Evolutionary conservation across 345 rosid genomes (phyloP).

Genomic region (Corchorus olitorius): DNA sequence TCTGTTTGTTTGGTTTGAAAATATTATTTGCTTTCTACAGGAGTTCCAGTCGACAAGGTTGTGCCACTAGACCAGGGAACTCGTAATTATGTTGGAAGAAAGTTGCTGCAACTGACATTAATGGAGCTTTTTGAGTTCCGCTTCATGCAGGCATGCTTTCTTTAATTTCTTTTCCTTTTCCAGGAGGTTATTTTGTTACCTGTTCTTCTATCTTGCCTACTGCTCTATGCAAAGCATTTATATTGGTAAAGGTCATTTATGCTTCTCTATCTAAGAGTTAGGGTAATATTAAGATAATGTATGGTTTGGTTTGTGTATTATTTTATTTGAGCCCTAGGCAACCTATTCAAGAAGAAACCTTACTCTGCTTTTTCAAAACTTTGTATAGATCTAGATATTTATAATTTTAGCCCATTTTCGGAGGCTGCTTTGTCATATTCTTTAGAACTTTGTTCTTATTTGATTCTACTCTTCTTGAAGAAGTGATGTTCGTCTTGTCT

Average conservation of each 20-base stretch:
- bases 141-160: conserved; percentile 73
- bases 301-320: not conserved
- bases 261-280: not conserved
- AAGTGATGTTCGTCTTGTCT: conserved; percentile 14
- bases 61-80: conserved; percentile 74
- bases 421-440: not conserved
- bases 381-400: not conserved
- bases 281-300: not conserved
- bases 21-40: conserved; percentile 40
- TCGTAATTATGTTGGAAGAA: conserved; percentile 76
- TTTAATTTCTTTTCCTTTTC: conserved; percentile 12
- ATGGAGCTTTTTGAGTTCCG: conserved; percentile 85
- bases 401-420: not conserved
- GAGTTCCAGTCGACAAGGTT: conserved; percentile 88
- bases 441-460: not conserved
- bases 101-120: conserved; percentile 84
- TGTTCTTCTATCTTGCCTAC: not conserved
- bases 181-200: not conserved
- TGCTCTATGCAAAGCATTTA: conserved; percentile 1
- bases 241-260: not conserved
- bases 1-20: conserved; percentile 11
- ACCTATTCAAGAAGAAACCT: conserved; percentile 13
- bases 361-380: not conserved
- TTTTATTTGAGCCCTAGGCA: conserved; percentile 2
- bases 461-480: not conserved